A percentile compares a stretch with the other conserved stretches of the same genome.
These are phyloP conservation scores for Knufia fluminis DNA, from an alignment of 2,329 filamentous ascomycete species.

Conservation along the genomic window DNA sequence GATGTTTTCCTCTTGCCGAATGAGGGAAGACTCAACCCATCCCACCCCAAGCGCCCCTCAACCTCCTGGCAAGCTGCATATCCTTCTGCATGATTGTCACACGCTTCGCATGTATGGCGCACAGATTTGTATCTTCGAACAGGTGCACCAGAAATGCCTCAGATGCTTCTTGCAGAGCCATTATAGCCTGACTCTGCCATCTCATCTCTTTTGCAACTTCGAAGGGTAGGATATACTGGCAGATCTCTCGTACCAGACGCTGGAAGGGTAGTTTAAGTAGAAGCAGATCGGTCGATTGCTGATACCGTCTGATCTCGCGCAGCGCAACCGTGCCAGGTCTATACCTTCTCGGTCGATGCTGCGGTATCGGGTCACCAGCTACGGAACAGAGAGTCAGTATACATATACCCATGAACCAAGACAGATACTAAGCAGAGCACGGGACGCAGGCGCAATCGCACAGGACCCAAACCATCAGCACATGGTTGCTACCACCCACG, in stretches of 20 bases:
- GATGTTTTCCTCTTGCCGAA: no score
- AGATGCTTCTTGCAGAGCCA: slow-evolving; percentile 87
- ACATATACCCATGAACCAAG: no score
- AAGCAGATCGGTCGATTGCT: slow-evolving; percentile 79
- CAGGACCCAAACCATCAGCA: no score
- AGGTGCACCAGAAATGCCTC: slow-evolving; percentile 92
- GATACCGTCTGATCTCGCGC: slow-evolving; percentile 83
- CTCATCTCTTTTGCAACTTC: slow-evolving; percentile 59
- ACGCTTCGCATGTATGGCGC: slow-evolving; percentile 91
- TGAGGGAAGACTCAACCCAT: no score
- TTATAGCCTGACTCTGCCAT: slow-evolving; percentile 94
- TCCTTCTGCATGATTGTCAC: slow-evolving; percentile 98
- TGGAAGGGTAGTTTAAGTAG: slow-evolving; percentile 51
- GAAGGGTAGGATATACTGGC: slow-evolving; percentile 50
- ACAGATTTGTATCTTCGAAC: slow-evolving; percentile 94
- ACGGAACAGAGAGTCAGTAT: slow-evolving; percentile 13
- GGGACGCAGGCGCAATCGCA: no score
- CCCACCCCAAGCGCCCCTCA: slow-evolving; percentile 69
- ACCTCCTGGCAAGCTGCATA: slow-evolving; percentile 79
- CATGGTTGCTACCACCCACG: no score
- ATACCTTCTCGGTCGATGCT: slow-evolving; percentile 54
- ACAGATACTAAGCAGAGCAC: no score
- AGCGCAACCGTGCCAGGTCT: slow-evolving; percentile 75
- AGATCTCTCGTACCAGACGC: slow-evolving; percentile 43
- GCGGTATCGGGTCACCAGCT: slow-evolving; percentile 67